phyloP scores from a whole-genome alignment of 495 filamentous ascomycete species.

The Chaetomium tenue region DNA sequence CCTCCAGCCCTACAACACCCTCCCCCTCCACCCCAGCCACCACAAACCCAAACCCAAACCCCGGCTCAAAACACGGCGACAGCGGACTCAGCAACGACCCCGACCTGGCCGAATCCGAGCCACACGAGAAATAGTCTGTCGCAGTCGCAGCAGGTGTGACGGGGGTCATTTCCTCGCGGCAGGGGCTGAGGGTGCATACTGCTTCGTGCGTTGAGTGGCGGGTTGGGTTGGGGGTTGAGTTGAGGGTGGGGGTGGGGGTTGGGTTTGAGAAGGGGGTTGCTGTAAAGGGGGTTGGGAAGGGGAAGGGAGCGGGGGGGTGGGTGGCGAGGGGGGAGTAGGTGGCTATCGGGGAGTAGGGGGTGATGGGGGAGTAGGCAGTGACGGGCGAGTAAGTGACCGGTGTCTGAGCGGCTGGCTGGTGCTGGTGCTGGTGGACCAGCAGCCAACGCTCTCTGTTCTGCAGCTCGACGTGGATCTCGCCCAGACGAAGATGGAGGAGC shows the following conservation, averaged over 20 bases:
- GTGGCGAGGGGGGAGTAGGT: too few species aligned
- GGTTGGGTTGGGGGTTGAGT: too few species aligned
- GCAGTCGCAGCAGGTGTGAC: too few species aligned
- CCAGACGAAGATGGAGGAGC: constrained; percentile 39
- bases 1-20: constrained; percentile 12
- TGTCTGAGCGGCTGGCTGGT: constrained; percentile 16
- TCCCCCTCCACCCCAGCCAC: not conserved
- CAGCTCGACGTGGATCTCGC: constrained; percentile 47
- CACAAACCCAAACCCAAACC: not conserved
- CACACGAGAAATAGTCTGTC: too few species aligned
- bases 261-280: too few species aligned
- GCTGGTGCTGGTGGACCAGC: constrained; percentile 25
- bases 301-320: too few species aligned
- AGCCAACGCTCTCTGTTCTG: constrained; percentile 40
- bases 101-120: not conserved
- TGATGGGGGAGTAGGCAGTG: not conserved
- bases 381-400: not conserved
- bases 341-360: not conserved
- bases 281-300: too few species aligned
- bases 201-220: too few species aligned
- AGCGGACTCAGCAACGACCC: constrained; percentile 16
- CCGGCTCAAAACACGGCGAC: constrained; percentile 19
- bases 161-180: too few species aligned
- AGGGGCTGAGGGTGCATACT: too few species aligned
- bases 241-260: too few species aligned